Percentiles rank a stretch among this genome's conserved stretches.
Evolutionary conservation across 2,329 filamentous ascomycete genomes (phyloP).

Genomic region (Zasmidium citrigriseum): DNA sequence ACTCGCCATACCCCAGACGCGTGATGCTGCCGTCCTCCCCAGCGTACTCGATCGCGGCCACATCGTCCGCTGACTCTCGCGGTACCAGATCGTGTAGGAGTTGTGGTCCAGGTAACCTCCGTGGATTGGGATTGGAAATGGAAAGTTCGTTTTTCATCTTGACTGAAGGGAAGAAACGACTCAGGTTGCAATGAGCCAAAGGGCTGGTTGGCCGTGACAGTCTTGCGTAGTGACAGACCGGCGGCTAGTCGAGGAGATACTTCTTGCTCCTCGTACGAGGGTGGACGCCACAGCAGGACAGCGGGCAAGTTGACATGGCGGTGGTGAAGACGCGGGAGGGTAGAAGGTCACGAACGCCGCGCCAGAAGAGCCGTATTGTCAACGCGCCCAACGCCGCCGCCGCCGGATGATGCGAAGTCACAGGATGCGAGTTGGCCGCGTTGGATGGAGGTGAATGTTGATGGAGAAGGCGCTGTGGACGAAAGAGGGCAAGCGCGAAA

Average conservation of each 20-base stretch:
- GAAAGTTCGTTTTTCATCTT: slow-evolving; percentile 42
- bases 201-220: no score
- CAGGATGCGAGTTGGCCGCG: no score
- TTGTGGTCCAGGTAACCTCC: slow-evolving; percentile 53
- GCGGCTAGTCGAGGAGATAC: no score
- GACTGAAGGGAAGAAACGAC: not conserved
- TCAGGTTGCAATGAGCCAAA: no score
- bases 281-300: not conserved
- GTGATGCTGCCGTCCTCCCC: slow-evolving; percentile 48
- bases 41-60: slow-evolving; percentile 66
- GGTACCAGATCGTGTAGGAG: slow-evolving; percentile 66
- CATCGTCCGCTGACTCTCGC: slow-evolving; percentile 34
- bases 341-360: not conserved
- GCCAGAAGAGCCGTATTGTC: not conserved
- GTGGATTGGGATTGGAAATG: slow-evolving; percentile 60
- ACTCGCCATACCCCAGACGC: slow-evolving; percentile 60
- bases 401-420: not conserved
- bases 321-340: not conserved
- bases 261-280: slow-evolving; percentile 1
- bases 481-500: no score
- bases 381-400: not conserved
- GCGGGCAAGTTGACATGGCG: not conserved
- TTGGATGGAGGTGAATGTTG: no score
- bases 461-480: no score
- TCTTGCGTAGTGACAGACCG: no score